Evolutionary conservation across 139 green algal genomes (phyloP).

Genomic region (Astrephomene gubernaculifera): DNA sequence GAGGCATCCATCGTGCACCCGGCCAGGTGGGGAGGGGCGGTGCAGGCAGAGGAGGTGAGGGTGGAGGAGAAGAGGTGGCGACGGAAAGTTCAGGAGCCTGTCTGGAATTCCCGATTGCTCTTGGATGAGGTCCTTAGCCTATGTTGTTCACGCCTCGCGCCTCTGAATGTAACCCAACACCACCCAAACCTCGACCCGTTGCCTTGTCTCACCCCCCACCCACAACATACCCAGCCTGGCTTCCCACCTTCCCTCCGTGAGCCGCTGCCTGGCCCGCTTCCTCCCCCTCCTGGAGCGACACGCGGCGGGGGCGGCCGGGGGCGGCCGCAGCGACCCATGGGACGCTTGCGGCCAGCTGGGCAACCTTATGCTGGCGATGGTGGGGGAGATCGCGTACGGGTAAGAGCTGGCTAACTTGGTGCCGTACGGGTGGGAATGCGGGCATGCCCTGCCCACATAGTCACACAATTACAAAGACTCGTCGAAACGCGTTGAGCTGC

Average conservation of each 20-base stretch:
- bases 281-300: conserved; percentile 10
- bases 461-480: too few species aligned
- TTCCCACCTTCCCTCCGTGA: conserved; percentile 7
- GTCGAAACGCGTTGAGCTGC: too few species aligned
- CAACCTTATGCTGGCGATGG: conserved; percentile 9
- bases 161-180: not conserved
- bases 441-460: too few species aligned
- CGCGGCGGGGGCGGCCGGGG: not conserved
- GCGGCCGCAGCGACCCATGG: not conserved
- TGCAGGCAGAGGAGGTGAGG: too few species aligned
- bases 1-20: conserved; percentile 26
- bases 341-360: not conserved
- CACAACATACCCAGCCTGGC: conserved; percentile 13
- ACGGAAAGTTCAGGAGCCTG: too few species aligned
- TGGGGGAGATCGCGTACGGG: conserved; percentile 40
- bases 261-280: conserved; percentile 15
- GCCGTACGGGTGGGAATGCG: too few species aligned
- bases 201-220: not conserved
- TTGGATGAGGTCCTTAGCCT: too few species aligned
- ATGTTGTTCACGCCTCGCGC: too few species aligned
- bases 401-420: not conserved
- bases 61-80: too few species aligned
- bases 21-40: not conserved
- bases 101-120: too few species aligned
- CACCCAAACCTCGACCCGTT: not conserved